Base-by-base conservation (phyloP, 208 protist genomes). In the Leptomonas seymouri region DNA sequence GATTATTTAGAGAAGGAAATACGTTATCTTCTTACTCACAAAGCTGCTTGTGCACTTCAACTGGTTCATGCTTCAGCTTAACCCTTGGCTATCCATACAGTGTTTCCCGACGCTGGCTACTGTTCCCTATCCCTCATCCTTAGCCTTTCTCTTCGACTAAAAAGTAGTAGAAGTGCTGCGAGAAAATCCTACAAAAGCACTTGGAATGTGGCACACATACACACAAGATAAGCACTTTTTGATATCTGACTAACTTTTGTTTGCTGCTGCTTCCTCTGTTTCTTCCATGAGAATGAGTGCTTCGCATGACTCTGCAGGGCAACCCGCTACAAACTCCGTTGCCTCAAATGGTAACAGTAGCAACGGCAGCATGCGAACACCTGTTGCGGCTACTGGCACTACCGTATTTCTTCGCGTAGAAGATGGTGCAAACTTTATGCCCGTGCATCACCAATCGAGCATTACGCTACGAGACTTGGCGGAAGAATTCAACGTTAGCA, bases 401-500 rank as follows among this genome's bases (percentile, higher is more conserved):
- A 77, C 84, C 0, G 55, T 91, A 2, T 87, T 94, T 70, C 62
- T 88, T 18, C 71, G 78, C 36, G 81, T 87, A 18, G 85, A 89
- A 31, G 83, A 78, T 5, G 67, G 74, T 18, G 12, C 36, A 6
- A 56, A 54, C 6, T 87, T 86, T 67, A 63, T 88, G 6, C 84
- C 87, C 6, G 71, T 95, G 28, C 65, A 78, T 49, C 68, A 83
- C 69, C 62, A 74, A 28, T 67, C 70, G 25, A 90, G 84, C 57
- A 53, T 93, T 27, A 93, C 87, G 12, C 67, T 95, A 41, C 73
- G 73, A 30, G 82, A 95, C 28, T 55, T 95, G 39, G 80, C 85
- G 2, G 86, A 93, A 25, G 90, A 93, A 74, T 93, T 84, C 70
- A 84, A 82, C 78, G 81, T 95, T 51, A 93, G 81, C 65, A 95